Percentiles rank a stretch among this genome's conserved stretches.
These are phyloP conservation scores for Zalerion maritima DNA, from an alignment of 495 filamentous ascomycete species.

Conservation along the genomic window DNA sequence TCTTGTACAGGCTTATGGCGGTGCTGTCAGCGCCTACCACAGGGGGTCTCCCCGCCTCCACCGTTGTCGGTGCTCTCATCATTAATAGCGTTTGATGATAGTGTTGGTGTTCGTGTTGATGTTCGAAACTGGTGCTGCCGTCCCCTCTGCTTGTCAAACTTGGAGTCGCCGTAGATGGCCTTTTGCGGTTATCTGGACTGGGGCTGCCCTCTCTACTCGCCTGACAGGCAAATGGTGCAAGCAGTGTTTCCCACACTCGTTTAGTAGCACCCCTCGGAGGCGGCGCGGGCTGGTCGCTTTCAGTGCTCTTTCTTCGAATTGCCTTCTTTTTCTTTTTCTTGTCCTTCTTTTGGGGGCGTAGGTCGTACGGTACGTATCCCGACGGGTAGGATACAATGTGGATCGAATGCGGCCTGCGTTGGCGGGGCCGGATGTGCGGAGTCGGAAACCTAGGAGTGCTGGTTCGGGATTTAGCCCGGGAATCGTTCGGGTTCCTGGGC, in stretches of 20 bases:
- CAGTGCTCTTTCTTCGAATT: too few relatives aligned
- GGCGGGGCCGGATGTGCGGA: constrained; percentile 34
- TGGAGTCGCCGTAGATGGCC: too few relatives aligned
- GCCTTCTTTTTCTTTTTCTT: constrained; percentile 15
- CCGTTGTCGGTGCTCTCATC: not conserved
- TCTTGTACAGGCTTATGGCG: not conserved
- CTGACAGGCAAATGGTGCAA: too few relatives aligned
- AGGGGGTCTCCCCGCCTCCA: not conserved
- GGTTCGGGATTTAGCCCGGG: constrained; percentile 12
- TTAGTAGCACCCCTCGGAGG: too few relatives aligned
- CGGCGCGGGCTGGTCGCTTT: too few relatives aligned
- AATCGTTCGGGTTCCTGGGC: constrained; percentile 16
- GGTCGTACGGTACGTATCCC: constrained; percentile 33
- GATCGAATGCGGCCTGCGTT: constrained; percentile 37
- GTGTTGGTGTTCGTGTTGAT: constrained; percentile 1
- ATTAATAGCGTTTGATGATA: not conserved
- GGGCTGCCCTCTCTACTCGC: too few relatives aligned
- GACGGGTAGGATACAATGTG: constrained; percentile 40
- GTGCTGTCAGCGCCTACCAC: not conserved
- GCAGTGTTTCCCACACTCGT: too few relatives aligned
- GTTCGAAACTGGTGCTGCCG: constrained; percentile 1
- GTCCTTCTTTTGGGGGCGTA: constrained; percentile 23
- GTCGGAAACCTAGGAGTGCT: constrained; percentile 22
- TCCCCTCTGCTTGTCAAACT: constrained; percentile 5
- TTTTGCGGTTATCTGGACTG: too few relatives aligned